Base-by-base conservation (phyloP, 2,329 filamentous ascomycete species). In the Trichoderma semiorbis region DNA sequence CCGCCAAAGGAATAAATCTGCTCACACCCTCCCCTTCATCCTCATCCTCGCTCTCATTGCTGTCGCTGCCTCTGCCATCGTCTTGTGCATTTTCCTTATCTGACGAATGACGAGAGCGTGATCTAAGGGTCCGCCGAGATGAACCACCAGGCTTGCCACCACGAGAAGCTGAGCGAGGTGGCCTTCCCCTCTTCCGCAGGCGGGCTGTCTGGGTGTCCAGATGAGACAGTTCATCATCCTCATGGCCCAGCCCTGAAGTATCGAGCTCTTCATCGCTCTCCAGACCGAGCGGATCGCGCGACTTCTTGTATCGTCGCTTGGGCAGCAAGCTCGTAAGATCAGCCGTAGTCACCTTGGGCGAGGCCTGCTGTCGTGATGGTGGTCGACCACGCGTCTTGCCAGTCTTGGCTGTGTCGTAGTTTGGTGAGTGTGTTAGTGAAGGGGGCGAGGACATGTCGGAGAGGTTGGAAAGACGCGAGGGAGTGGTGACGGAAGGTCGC, bases 391-490 rank as follows among this genome's bases (percentile, higher is more conserved):
- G 80, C 1, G 78, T 78, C 73, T 82, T 74, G 62, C 73, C 74
- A 24, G 75, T 74, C 61, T 74, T 78, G 14, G 73, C 71, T 18
- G 75, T 74, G 1, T 80, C 78, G 72, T 83, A 85, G 75, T 91
- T 91, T 36, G 90, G 90, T 0, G 90, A 92, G 76, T 91, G 89
- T 5, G 89, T 92, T 5, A 92, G 82, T 0, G 90, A 91, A 0
- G 90, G 90, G 0, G 89, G 90, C 3, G 89, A 91, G 2, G 90
- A 91, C 12, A 88, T 81, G 60, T 89, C 85, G 0, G 87, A 89
- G n/a, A 82, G 74, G 73, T 83, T 80, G 58, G 83, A 83, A 28
- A 82, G 78, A 8, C 78, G 78, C 21, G 79, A 72, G 7, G 83
- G 82, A 1, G 83, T 84, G 16, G 78, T 79, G 16, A 79, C 73